Base-by-base conservation (phyloP, 1,284 basidiomycete genomes). In the Sanghuangporus baumii region DNA sequence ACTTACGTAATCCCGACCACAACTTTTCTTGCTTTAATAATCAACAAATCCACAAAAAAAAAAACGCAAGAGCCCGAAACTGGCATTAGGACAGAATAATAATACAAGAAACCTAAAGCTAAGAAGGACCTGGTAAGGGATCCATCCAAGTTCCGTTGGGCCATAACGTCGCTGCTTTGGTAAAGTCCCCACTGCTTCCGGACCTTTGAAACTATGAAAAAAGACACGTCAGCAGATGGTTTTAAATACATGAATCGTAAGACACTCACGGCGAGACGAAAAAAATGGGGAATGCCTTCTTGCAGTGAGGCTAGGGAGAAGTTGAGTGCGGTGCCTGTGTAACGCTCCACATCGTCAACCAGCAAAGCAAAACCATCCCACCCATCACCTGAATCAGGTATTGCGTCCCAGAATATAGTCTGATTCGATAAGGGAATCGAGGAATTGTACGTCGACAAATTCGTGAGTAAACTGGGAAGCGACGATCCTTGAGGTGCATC, bases 331-430 rank as follows among this genome's bases (percentile, higher is more conserved):
- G 75, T 70, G 4, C 93, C 91, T 18, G 78, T 72, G 70, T 88
- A 93, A 63, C 88, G 80, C 70, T 93, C 83, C 0, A 96, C 93
- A 68, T 95, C 94, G 71, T 96, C 91, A 7, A 96, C 82, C 8
- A 96, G 79, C 41, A 96, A 79, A 0, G 85, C 77, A 69, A 92
- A 94, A 0, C 88, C 88, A 69, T 89, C 85, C 88, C 88, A 94
- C n/a, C 78, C 79, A 62, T 76, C 74, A 5, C 68, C 64, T 31
- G 72, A 67, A 9, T 77, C 72, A 0, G 80, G 73, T n/a, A 91
- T 78, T 0, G 74, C 67, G 48, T 77, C 76, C 93, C 93, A 95
- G 2, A 73, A 74, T 1, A 92, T 79, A 0, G 78, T 81, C 67
- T 88, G 85, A 65, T 87, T 81, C 2, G 69, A 68, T 12, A 87